Percentiles rank a stretch among this genome's conserved stretches.
phyloP scores from a whole-genome alignment of 371 early-diverging fungal species.

The Choanephora cucurbitarum region DNA sequence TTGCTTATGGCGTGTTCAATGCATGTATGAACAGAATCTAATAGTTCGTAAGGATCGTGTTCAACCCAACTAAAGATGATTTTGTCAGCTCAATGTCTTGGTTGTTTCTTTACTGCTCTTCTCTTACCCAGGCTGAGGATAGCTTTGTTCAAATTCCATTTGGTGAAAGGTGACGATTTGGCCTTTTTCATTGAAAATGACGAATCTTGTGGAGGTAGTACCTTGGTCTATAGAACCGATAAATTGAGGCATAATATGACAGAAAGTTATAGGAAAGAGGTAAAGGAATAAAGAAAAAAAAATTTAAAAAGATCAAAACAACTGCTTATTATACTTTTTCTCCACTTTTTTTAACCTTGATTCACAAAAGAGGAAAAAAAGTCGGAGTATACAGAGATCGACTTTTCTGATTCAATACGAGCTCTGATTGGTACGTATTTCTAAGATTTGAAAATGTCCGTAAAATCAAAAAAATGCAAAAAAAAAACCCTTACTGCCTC shows the following conservation, averaged over 20 bases:
- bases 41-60: constrained; percentile 82
- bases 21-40: constrained; percentile 72
- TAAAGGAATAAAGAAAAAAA: constrained; percentile 3
- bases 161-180: constrained; percentile 75
- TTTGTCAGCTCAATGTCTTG: background rate
- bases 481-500: background rate
- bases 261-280: background rate
- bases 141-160: constrained; percentile 75
- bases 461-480: background rate
- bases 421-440: background rate
- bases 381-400: background rate
- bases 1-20: constrained; percentile 70
- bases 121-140: constrained; percentile 74
- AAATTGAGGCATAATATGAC: constrained; percentile 33
- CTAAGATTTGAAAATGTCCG: background rate
- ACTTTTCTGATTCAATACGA: background rate
- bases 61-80: constrained; percentile 84
- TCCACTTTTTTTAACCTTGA: background rate
- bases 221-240: constrained; percentile 94
- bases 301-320: background rate
- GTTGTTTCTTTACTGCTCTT: background rate
- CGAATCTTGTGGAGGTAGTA: constrained; percentile 88
- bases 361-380: background rate
- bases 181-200: constrained; percentile 83
- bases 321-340: constrained; percentile 7